Conservation (phyloP, 345 rosid species). For the Linum trigynum region DNA sequence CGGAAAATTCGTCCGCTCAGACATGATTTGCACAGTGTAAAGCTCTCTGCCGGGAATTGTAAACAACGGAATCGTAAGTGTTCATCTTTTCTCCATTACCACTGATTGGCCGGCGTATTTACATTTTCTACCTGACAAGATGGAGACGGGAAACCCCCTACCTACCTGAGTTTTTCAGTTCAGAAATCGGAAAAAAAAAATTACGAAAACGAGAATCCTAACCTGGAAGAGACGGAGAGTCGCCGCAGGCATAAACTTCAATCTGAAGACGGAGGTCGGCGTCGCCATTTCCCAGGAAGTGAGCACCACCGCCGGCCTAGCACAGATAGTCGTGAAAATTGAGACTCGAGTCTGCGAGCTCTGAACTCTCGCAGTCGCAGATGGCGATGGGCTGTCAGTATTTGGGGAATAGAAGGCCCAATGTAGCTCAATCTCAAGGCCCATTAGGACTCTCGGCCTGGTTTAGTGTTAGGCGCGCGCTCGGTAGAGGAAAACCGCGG, state of each 20-base stretch:
- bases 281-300: neutral
- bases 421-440: too few species aligned
- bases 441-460: too few species aligned
- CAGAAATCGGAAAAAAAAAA: neutral
- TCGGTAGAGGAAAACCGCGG: neutral
- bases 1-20: constrained; percentile 48
- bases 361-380: too few species aligned
- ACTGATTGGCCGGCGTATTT: constrained; percentile 64
- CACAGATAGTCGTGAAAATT: too few species aligned
- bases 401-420: too few species aligned
- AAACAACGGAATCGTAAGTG: neutral
- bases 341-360: too few species aligned
- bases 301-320: neutral
- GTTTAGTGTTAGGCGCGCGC: too few species aligned
- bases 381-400: too few species aligned
- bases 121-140: constrained; percentile 35
- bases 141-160: neutral
- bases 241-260: neutral
- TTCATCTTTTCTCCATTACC: constrained; percentile 28
- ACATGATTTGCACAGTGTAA: constrained; percentile 61
- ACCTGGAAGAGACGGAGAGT: neutral
- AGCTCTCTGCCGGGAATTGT: constrained; percentile 47
- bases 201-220: neutral
- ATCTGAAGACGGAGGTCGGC: neutral
- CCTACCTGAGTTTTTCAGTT: neutral